Conservation (phyloP, 371 early-diverging fungal genomes). For the Funneliformis caledonium region DNA sequence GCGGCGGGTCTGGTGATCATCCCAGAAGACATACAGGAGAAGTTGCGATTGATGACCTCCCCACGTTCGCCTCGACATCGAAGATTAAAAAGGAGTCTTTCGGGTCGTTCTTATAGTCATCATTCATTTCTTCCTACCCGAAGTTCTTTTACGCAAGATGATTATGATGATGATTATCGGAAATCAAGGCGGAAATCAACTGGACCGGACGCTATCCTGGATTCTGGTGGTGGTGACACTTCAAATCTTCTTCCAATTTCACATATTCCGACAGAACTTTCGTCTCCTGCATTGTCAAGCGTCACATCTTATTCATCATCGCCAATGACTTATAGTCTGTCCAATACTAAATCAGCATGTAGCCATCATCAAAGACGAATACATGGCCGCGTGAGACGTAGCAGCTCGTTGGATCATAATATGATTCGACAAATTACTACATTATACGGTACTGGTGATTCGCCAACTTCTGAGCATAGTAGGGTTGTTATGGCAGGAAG, state of each 20-base stretch:
- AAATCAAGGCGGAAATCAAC: slow-evolving; percentile 18
- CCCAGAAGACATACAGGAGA: slow-evolving; percentile 51
- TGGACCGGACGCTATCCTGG: neutral
- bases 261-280: neutral
- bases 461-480: slow-evolving; percentile 24
- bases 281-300: neutral
- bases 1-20: slow-evolving; percentile 55
- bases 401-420: slow-evolving; percentile 41
- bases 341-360: neutral
- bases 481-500: slow-evolving; percentile 36
- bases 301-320: neutral
- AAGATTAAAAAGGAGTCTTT: slow-evolving; percentile 35
- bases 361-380: slow-evolving; percentile 20
- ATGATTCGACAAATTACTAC: slow-evolving; percentile 38
- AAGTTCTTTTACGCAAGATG: neutral
- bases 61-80: slow-evolving; percentile 3
- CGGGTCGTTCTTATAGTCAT: slow-evolving; percentile 39
- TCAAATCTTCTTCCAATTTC: neutral
- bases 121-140: slow-evolving; percentile 29
- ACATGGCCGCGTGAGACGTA: slow-evolving; percentile 37
- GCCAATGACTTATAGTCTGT: neutral
- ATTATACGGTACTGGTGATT: slow-evolving; percentile 21
- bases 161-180: neutral
- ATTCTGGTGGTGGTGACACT: neutral
- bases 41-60: neutral